Conservation (phyloP, 306 rosid species). For the Mimosa bimucronata region DNA sequence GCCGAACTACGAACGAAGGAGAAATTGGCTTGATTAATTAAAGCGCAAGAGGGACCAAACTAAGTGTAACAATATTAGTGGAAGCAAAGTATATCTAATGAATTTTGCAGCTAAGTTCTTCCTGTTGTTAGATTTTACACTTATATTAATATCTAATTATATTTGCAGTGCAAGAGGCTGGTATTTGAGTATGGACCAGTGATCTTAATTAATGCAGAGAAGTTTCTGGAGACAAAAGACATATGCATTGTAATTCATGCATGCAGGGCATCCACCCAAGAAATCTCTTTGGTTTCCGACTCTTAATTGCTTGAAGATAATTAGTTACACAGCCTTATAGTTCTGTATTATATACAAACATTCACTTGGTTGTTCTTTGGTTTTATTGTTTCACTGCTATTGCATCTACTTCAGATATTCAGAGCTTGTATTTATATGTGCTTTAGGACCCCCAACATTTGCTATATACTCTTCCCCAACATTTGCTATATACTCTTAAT, state of each 20-base stretch:
- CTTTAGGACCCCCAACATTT: not conserved
- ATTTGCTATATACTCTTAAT: not conserved
- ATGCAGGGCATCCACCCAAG: conserved; percentile 43
- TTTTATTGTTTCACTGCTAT: not conserved
- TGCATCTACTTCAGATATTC: not conserved
- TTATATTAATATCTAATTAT: not conserved
- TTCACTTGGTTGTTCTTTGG: not conserved
- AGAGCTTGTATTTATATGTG: not conserved
- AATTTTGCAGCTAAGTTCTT: not conserved
- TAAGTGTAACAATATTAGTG: not conserved
- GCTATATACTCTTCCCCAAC: not conserved
- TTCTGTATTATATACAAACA: not conserved
- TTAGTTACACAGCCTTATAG: not conserved
- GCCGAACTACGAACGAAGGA: not conserved
- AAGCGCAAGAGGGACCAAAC: too few species aligned
- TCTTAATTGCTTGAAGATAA: conserved; percentile 35
- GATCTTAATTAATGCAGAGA: conserved; percentile 66
- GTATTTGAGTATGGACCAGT: conserved; percentile 79
- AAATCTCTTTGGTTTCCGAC: conserved; percentile 31
- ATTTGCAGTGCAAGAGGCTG: conserved; percentile 82
- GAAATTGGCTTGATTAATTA: not conserved
- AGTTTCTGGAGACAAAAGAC: conserved; percentile 68
- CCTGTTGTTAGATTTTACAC: not conserved
- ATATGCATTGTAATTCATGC: conserved; percentile 75
- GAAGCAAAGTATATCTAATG: not conserved